Base-by-base conservation (phyloP, 2,329 filamentous ascomycete species). In the Apiospora phragmitis region DNA sequence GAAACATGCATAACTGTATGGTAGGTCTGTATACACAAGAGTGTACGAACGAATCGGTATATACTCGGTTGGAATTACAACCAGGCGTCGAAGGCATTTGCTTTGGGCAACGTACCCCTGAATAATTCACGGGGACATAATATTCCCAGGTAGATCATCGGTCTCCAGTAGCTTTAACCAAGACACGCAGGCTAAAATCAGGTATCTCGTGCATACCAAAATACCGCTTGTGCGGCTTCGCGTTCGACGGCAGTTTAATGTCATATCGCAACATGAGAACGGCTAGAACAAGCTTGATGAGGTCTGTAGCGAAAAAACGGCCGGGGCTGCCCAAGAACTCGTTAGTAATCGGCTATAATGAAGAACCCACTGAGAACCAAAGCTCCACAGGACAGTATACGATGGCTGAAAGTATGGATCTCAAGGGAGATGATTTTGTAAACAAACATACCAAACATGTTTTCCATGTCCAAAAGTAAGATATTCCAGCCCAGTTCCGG, bases 201-300 rank as follows among this genome's bases (percentile, higher is more conserved):
- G 69, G 65, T 59, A 69, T 66, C 24, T 49, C 65, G 26, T 59
- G 38, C 41, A 62, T 42, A 3, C 69, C 65, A 18, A 67, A 70
- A 38, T 41, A 35, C 24, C 47, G 29, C 65, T 55, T 62, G 32
- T 35, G 11, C 1, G 51, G 16, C 41, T 41, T 51, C n/a, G 29
- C 16, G 9, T 38, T 38, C 21, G 62, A 47, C n/a, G 62, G 62
- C 8, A 68, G 38, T 21, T 68, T 67, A 14, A 70, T 29, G 41
- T 70, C 69, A 29, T 67, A 67, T 7, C 69, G 32, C 7, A 68
- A 12, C 16, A 70, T 8, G n/a, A 68, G n/a, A 14, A 35, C 65
- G 21, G 69, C 65, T 5, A 70, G 38, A 7, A 70, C 21, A 32
- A 70, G 62, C 29, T 70, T 70, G 47, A 68, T 68, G 16, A 70